These are phyloP conservation scores for Luvunga scandens DNA, from an alignment of 345 rosid genomes.

Conservation along the genomic window DNA sequence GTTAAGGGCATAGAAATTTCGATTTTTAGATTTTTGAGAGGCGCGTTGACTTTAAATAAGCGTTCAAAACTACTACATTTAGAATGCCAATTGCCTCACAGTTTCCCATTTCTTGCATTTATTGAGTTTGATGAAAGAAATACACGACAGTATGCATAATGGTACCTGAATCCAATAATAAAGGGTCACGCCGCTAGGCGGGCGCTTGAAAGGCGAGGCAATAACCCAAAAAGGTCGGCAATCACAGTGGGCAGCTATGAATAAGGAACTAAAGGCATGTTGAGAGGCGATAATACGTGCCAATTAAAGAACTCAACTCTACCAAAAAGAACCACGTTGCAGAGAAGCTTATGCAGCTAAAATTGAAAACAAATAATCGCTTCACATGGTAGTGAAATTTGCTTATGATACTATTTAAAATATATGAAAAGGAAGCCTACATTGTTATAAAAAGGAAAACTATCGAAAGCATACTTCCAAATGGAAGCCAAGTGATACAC, in stretches of 20 bases:
- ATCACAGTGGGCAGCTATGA: no score
- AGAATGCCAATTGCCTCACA: no score
- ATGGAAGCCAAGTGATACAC: slow-evolving; percentile 13
- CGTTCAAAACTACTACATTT: no score
- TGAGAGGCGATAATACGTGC: not conserved
- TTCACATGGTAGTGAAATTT: slow-evolving; percentile 17
- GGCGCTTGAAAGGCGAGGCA: not conserved
- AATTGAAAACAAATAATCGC: slow-evolving; percentile 15
- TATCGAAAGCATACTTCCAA: slow-evolving; percentile 23
- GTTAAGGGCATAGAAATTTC: no score
- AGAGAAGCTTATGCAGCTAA: slow-evolving; percentile 14
- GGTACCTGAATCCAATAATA: not conserved
- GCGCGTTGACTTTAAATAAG: no score
- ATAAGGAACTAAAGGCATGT: no score
- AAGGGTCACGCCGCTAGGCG: not conserved
- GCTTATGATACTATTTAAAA: slow-evolving; percentile 20
- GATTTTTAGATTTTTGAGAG: no score
- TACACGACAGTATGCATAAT: no score
- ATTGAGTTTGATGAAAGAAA: no score
- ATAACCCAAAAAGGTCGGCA: not conserved
- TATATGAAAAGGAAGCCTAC: slow-evolving; percentile 10
- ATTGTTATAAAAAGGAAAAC: slow-evolving; percentile 8
- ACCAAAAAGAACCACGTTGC: slow-evolving; percentile 6
- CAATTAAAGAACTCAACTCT: not conserved
- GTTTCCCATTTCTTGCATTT: no score